Base-by-base conservation (phyloP, 441 rosid species). In the Aleurites moluccanus region DNA sequence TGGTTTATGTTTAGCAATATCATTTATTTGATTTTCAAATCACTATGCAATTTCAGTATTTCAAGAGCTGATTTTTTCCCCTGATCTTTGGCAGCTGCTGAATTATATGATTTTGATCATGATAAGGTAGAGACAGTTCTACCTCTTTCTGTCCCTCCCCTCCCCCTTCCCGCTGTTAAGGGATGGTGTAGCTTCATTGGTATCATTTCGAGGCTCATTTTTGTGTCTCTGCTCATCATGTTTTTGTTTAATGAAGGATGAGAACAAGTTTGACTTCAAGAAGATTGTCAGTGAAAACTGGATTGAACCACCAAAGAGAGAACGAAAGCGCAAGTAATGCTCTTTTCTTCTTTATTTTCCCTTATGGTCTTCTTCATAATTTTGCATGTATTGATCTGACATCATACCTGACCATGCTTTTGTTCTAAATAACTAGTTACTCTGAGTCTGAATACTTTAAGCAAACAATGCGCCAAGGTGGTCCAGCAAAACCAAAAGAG, bases 221-320 rank as follows among this genome's bases (percentile, higher is more conserved):
- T 73, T 42, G 40, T 53, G 20, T 45, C 40, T 53, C 67, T 64
- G n/a, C 42, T 20, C 14, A 18, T 64, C 70, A 47, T 81, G 67
- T 57, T 79, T 80, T 75, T 42, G 44, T 72, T 71, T 74, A 62
- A 65, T 84, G 76, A 82, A 93, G 98, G 98, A 96, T 78, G 98
- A 96, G 79, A 91, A 79, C 87, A 96, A 96, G 88, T 80, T 96
- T 70, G 98, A 96, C 82, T 94, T 96, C 76, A 92, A 96, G 83
- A 96, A 94, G 84, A 91, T 96, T 64, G 98, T 88, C 75, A 90
- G 98, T 56, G 99, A 96, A 16, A 96, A 96, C 76, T 96, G 98
- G 99, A 87, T 91, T 81, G 99, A 96, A 82, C 99, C 99, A 38
- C 98, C 99, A 69, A 96, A 88, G 85, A 88, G 99, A 82, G 99